Evolutionary conservation across 129 eudicot species (phyloP).

Genomic region (Flaveria linearis): DNA sequence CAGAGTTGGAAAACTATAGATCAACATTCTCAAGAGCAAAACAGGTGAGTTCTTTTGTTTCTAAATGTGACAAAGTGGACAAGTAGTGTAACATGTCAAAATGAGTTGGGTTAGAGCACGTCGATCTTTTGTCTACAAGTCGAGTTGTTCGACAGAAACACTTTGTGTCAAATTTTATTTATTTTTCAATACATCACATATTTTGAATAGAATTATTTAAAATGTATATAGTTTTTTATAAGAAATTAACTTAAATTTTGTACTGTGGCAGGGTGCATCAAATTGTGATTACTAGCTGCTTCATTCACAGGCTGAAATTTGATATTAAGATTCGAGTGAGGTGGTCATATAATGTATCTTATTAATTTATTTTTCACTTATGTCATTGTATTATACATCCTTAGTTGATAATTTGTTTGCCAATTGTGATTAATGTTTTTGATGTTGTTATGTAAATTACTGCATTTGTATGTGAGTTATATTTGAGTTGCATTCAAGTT

Average conservation of each 20-base stretch:
- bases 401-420: slow-evolving; percentile 7
- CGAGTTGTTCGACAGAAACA: neutral
- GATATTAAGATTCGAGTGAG: neutral
- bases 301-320: neutral
- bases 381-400: neutral
- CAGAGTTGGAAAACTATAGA: slow-evolving; percentile 49
- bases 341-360: neutral
- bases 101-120: no score
- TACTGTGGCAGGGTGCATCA: slow-evolving; percentile 19
- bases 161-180: neutral
- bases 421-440: neutral
- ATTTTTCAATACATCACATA: neutral
- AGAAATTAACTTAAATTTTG: neutral
- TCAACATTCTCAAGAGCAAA: neutral
- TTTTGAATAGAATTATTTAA: neutral
- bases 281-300: neutral
- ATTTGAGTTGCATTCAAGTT: no score
- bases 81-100: no score
- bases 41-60: slow-evolving; percentile 16
- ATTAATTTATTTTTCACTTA: neutral
- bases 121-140: neutral
- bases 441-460: neutral
- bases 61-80: neutral
- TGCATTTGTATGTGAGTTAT: neutral
- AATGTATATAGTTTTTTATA: neutral